phyloP scores from a whole-genome alignment of 2,329 filamentous ascomycete species.

The Cercospora beticola region DNA sequence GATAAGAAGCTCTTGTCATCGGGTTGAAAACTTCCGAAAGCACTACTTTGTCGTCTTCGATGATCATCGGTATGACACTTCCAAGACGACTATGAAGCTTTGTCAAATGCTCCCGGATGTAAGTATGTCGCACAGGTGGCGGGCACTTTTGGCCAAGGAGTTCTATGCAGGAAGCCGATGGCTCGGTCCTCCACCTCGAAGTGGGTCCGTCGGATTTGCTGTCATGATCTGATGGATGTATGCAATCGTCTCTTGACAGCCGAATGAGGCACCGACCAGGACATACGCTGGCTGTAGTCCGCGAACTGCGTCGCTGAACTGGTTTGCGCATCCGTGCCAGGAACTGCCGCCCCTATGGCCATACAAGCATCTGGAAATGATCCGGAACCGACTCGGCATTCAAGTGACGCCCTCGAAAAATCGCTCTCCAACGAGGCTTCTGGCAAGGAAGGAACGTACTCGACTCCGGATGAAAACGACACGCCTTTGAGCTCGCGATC shows the following conservation, averaged over 20 bases:
- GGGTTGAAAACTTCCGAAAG: neutral
- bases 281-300: neutral
- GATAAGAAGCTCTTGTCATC: neutral
- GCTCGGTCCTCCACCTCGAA: neutral
- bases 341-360: neutral
- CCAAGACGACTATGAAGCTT: neutral
- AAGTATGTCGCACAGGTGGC: neutral
- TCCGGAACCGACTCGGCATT: neutral
- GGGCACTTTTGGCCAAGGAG: neutral
- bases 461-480: neutral
- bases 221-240: neutral
- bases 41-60: neutral
- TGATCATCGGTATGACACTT: neutral
- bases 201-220: neutral
- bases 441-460: neutral
- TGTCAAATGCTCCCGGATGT: neutral
- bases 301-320: neutral
- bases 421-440: neutral
- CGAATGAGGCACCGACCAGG: neutral
- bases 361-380: neutral
- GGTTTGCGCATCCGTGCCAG: neutral
- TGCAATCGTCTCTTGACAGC: neutral
- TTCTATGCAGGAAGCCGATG: neutral
- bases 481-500: neutral
- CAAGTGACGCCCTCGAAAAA: neutral